Evolutionary conservation across 2,329 filamentous ascomycete genomes (phyloP), one percentile per base, ranked within the genome.

Genomic region (Phialemoniopsis sp.): DNA sequence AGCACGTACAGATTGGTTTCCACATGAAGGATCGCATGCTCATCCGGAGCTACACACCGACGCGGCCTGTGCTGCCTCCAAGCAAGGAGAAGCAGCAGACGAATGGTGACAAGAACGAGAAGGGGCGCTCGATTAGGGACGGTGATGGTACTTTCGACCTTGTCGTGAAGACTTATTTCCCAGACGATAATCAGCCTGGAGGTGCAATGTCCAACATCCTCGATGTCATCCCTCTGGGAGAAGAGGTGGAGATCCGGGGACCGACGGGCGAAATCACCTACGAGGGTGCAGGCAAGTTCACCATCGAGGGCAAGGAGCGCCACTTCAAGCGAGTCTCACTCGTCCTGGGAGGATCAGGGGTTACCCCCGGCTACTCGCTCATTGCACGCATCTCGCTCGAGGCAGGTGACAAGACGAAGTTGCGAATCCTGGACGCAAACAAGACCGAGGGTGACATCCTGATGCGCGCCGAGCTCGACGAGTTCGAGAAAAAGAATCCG

Each of bases 141-240:
- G 58, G 64, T 16, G 55, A 65, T 34, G 66, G 66, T 5, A 70
- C 63, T 1, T 74, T 75, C 46, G 60, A 74, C 14, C 58, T 74
- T 3, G 63, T 66, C 0, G 60, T 74, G 29, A 75, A 77, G 46
- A 75, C 70, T 1, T 76, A 77, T 48, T 72, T 69, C 40, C 70
- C 72, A 0, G 62, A 56, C 29, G 45, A 57, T 1, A 54, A 56
- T 3, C 68, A 74, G 45, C 72, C 72, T 1, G 72, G 73, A 13
- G 72, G 73, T n/a, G 71, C 72, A 9, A 64, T 78, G 56, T 68
- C 61, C 32, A 75, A 74, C 41, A 67, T 76, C 37, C 63, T 77
- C 32, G 73, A 76, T 51, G 69, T 60, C 47, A 63, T 77, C 39
- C 63, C 63, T 0, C 46, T 68, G 2, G 66, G 68, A 14, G 67